These are phyloP conservation scores for Serendipita sp. DNA, from an alignment of 768 basidiomycete genomes.

Conservation along the genomic window DNA sequence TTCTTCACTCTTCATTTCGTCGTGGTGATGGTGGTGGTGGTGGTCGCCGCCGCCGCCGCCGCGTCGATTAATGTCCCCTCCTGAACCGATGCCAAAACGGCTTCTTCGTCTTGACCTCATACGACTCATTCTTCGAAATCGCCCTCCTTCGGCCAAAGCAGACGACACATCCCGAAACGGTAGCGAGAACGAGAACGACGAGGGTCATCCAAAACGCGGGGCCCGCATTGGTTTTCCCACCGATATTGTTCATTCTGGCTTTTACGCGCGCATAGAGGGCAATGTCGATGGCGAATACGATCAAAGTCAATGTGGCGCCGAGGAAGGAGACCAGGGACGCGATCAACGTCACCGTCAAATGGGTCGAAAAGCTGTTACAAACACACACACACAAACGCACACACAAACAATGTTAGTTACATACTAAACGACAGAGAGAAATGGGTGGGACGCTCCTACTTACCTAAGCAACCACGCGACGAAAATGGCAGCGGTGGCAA, in stretches of 20 bases:
- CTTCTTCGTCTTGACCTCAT: constrained; percentile 29
- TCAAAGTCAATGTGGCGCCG: constrained; percentile 47
- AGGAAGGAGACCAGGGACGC: constrained; percentile 42
- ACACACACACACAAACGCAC: too few relatives aligned
- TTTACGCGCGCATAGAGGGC: constrained; percentile 49
- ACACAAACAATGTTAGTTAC: too few relatives aligned
- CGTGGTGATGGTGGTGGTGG: too few relatives aligned
- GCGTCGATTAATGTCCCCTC: too few relatives aligned
- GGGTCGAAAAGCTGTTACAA: too few relatives aligned
- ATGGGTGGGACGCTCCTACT: neutral
- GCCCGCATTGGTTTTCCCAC: constrained; percentile 33
- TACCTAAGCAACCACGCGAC: constrained; percentile 24
- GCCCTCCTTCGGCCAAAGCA: constrained; percentile 49
- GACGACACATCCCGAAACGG: constrained; percentile 49
- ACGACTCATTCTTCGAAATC: constrained; percentile 12
- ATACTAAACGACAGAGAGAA: too few relatives aligned
- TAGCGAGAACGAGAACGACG: constrained; percentile 41
- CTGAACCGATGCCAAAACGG: too few relatives aligned
- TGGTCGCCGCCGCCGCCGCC: too few relatives aligned
- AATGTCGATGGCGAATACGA: constrained; percentile 64
- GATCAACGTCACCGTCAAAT: constrained; percentile 28
- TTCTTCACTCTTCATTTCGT: too few relatives aligned
- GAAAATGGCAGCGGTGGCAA: constrained; percentile 41
- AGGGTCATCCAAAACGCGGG: constrained; percentile 69
- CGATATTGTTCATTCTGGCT: constrained; percentile 37